Conservation (phyloP, 2,329 filamentous ascomycete genomes). For the Fusarium napiforme region DNA sequence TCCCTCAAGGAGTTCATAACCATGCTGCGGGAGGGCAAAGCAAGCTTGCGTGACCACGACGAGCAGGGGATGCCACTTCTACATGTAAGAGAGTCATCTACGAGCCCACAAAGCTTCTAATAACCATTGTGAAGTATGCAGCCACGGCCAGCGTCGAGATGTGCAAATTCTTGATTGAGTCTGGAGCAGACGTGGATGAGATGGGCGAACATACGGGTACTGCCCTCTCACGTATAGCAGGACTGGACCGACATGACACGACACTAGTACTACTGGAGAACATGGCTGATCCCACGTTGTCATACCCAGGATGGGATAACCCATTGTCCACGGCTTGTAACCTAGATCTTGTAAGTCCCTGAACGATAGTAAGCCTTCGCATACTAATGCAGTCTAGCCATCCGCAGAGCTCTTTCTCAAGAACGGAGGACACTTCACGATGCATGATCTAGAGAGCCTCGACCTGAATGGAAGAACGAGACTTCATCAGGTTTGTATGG, state of each 20-base stretch:
- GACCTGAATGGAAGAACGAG: slow-evolving; percentile 13
- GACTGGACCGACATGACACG: not conserved
- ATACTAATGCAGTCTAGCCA: not conserved
- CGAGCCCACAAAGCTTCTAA: too few species aligned
- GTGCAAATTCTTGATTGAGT: slow-evolving; percentile 25
- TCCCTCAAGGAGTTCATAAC: not conserved
- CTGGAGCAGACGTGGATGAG: slow-evolving; percentile 28
- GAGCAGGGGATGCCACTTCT: slow-evolving; percentile 21
- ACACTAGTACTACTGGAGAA: slow-evolving; percentile 13
- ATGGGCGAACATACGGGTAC: slow-evolving; percentile 13
- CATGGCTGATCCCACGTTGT: slow-evolving; percentile 19
- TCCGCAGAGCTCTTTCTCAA: slow-evolving; percentile 3
- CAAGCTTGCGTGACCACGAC: slow-evolving; percentile 24
- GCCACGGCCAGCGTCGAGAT: slow-evolving; percentile 9
- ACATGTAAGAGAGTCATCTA: slow-evolving; percentile 10
- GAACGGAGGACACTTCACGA: not conserved
- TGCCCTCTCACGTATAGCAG: slow-evolving; percentile 10
- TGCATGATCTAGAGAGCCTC: slow-evolving; percentile 10
- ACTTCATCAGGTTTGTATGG: slow-evolving; percentile 10
- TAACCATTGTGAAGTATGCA: slow-evolving; percentile 20
- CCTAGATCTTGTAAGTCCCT: slow-evolving; percentile 1
- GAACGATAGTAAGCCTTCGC: fast-evolving
- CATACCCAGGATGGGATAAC: slow-evolving; percentile 14
- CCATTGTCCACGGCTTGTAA: slow-evolving; percentile 3
- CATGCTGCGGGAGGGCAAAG: slow-evolving; percentile 4